Evolutionary conservation across 345 rosid species (phyloP), one percentile per base, ranked within the genome.

Genomic region (Populus alba): DNA sequence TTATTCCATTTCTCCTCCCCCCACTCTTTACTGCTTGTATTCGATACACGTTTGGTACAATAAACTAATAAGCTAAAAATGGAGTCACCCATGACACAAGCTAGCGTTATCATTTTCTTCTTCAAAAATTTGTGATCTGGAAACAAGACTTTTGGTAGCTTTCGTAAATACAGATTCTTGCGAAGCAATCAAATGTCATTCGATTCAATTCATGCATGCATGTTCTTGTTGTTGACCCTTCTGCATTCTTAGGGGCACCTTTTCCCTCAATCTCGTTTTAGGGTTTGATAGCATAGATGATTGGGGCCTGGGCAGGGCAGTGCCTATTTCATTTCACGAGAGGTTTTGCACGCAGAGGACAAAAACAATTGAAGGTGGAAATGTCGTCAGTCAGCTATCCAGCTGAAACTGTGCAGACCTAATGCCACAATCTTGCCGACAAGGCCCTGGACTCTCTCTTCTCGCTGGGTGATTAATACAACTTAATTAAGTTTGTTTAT

Each of bases 101-200:
- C 33, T 31, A 31, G 33, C 25, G 29, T 5, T n/a, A 25, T 59
- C 57, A n/a, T 47, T 51, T 65, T 33, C 37, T 65, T 33, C 35
- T 27, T 65, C 18, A 31, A 8, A 65, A 43, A 66, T 7, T 68
- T 68, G 18, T 63, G 78, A 78, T 61, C 79, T 33, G 77, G 57
- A 77, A 83, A 73, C 66, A 20, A 61, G 78, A 74, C 65, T 57
- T 27, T 16, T 27, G 74, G 75, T 63, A 73, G 73, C 79, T 67
- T 79, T 55, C 69, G 75, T 23, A 76, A 76, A 57, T 75, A 78
- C 53, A 66, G 71, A 78, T 55, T 66, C 85, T 77, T 82, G 70
- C 16, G 45, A 33, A 53, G 31, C 82, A 80, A 82, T 80, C 75
- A 29, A 77, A 17, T 62, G n/a, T 41, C 37, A 33, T 33, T 33